Base-by-base conservation (phyloP, 177 flowering plant species). In the Vitis hybrid region DNA sequence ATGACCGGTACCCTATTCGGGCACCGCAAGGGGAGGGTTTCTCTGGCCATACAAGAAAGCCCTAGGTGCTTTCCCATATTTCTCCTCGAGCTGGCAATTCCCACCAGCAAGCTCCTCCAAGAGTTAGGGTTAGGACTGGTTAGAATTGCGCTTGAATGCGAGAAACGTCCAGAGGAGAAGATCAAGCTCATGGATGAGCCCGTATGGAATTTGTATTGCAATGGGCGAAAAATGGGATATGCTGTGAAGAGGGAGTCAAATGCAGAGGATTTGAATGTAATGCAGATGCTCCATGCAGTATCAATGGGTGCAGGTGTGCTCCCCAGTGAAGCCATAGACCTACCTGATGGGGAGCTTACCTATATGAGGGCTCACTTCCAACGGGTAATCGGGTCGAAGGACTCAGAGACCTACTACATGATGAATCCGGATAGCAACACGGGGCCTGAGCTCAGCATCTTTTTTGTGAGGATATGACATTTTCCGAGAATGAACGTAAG, bases 231-330 rank as follows among this genome's bases (percentile, higher is more conserved):
- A 73, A 73, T 54, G 0, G 98, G 97, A 4, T 90, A 91, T 59
- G 92, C 80, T 0, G 82, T 86, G 31, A 84, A 79, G 80, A 73
- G 91, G 73, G 88, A 87, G 57, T 77, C 94, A 2, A 86, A 78
- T 1, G 92, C 85, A 7, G 92, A 84, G 8, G 97, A 92, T 67
- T 64, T 91, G 75, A 71, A 59, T 0, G 79, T 87, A 5, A 88
- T 95, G 87, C 82, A 87, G 60, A 18, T 76, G 51, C 66, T 90
- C 52, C 85, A 80, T 50, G 87, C 89, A 0, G 84, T 84, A 18
- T 89, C 98, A 0, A 89, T 92, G 94, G 97, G 95, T 1, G 92
- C 90, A 1, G 97, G 95, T 2, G 95, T 90, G 8, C 70, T 92
- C 28, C 98, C 97, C 0, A 52, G 62, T 5, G 79, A 75, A 5